These are phyloP conservation scores for Hansenula sp. DNA, from an alignment of 1,139 yeast species.

Conservation along the genomic window DNA sequence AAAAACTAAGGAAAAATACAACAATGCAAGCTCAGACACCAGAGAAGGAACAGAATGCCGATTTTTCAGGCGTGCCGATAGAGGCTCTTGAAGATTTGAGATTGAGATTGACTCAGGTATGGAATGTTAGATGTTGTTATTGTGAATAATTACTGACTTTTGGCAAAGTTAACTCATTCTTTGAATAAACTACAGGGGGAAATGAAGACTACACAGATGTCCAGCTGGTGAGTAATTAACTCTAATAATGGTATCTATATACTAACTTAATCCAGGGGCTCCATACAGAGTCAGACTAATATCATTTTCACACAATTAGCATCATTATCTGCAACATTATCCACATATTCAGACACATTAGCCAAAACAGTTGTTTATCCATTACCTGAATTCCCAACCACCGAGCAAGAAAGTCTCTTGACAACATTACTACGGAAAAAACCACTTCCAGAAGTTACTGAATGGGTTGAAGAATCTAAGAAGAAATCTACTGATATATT, in stretches of 20 bases:
- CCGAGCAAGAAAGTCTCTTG: constrained; percentile 75
- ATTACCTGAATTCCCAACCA: constrained; percentile 75
- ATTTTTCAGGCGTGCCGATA: constrained; percentile 45
- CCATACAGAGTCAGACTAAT: constrained; percentile 76
- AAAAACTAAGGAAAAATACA: constrained; percentile 4
- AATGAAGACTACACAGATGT: constrained; percentile 30
- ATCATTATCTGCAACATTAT: constrained; percentile 65
- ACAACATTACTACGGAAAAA: constrained; percentile 84
- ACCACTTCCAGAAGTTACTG: constrained; percentile 83
- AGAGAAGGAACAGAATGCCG: constrained; percentile 6
- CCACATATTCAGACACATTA: constrained; percentile 54
- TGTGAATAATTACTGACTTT: neutral
- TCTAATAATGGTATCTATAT: neutral
- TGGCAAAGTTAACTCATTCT: constrained; percentile 34
- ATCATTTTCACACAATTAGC: constrained; percentile 78
- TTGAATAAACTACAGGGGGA: constrained; percentile 40
- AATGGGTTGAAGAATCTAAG: constrained; percentile 69
- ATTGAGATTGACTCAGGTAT: constrained; percentile 49
- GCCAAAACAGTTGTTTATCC: constrained; percentile 77
- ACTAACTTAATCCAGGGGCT: constrained; percentile 30
- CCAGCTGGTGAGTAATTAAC: constrained; percentile 26
- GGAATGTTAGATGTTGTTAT: constrained; percentile 1
- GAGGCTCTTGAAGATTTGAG: constrained; percentile 58
- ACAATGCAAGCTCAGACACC: constrained; percentile 6
- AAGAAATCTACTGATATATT: constrained; percentile 31